A percentile compares a stretch with the other conserved stretches of the same genome.
phyloP scores from a whole-genome alignment of 805 yeast genomes.

The Millerago galiae region DNA sequence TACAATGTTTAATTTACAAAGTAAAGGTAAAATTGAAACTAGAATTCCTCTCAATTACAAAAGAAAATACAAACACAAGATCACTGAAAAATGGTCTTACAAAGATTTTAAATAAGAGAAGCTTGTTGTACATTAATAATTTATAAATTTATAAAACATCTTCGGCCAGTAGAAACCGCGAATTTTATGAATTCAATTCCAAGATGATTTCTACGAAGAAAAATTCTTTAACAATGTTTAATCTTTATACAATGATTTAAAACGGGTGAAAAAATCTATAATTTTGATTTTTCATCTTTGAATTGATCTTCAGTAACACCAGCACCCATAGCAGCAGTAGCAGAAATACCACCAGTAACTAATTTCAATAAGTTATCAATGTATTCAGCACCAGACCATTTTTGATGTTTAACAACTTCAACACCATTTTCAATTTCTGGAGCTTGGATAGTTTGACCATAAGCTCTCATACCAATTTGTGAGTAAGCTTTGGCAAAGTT shows the following conservation, averaged over 20 bases:
- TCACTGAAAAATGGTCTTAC: slow-evolving; percentile 89
- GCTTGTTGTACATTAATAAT: too few relatives aligned
- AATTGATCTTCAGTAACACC: slow-evolving; percentile 98
- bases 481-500: slow-evolving; percentile 75
- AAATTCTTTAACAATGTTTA: too few relatives aligned
- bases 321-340: slow-evolving; percentile 97
- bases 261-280: slow-evolving; percentile 3
- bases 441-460: slow-evolving; percentile 81
- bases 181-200: too few relatives aligned
- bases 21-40: slow-evolving; percentile 81
- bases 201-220: too few relatives aligned
- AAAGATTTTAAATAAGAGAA: slow-evolving; percentile 48
- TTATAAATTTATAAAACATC: too few relatives aligned
- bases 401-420: slow-evolving; percentile 95
- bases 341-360: slow-evolving; percentile 89
- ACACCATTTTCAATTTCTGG: slow-evolving; percentile 84
- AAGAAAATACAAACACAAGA: slow-evolving; percentile 63
- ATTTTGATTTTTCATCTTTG: slow-evolving; percentile 32
- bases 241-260: background rate
- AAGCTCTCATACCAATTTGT: slow-evolving; percentile 89
- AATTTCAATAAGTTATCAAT: slow-evolving; percentile 84
- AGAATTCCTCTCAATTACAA: slow-evolving; percentile 60
- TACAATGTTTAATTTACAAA: slow-evolving; percentile 74
- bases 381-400: slow-evolving; percentile 98
- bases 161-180: too few relatives aligned